A percentile compares a stretch with the other conserved stretches of the same genome.
Evolutionary conservation across 2,329 filamentous ascomycete genomes (phyloP).

Genomic region (Claviceps maximensis): DNA sequence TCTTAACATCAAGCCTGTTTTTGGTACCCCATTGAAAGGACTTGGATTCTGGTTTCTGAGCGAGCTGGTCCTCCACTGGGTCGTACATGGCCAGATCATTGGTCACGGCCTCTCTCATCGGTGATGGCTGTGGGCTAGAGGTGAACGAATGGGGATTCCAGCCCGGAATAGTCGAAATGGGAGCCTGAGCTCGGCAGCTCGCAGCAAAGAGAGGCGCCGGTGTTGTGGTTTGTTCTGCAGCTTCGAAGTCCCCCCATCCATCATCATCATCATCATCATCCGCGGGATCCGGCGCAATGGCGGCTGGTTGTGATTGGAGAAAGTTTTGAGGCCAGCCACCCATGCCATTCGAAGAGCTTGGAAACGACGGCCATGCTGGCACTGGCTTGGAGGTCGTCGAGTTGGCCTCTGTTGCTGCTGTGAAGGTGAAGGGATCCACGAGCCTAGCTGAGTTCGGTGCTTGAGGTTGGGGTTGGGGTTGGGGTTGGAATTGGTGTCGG

Average conservation of each 20-base stretch:
- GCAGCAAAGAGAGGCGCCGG: background rate
- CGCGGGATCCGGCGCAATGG: slow-evolving; percentile 1
- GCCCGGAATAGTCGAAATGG: background rate
- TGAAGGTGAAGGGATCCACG: slow-evolving; percentile 16
- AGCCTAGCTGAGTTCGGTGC: background rate
- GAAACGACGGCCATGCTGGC: slow-evolving; percentile 21
- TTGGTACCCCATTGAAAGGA: slow-evolving; percentile 6
- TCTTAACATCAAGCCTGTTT: slow-evolving; percentile 13
- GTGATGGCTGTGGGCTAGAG: background rate
- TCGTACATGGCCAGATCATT: background rate
- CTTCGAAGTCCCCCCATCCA: slow-evolving; percentile 56
- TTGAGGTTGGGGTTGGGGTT: too few species aligned
- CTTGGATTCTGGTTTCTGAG: slow-evolving; percentile 8
- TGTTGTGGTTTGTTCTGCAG: slow-evolving; percentile 24
- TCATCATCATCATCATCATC: slow-evolving; percentile 43
- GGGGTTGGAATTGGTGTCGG: too few species aligned
- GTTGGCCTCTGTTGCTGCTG: slow-evolving; percentile 7
- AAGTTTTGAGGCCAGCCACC: slow-evolving; percentile 9
- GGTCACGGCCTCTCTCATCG: background rate
- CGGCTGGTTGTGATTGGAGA: background rate
- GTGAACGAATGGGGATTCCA: background rate
- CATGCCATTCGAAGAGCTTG: slow-evolving; percentile 10
- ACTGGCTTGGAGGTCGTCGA: slow-evolving; percentile 9
- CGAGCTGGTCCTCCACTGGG: background rate
- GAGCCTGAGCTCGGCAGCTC: background rate